Base-by-base conservation (phyloP, 805 yeast species). In the Spathaspora hagerdaliae region DNA sequence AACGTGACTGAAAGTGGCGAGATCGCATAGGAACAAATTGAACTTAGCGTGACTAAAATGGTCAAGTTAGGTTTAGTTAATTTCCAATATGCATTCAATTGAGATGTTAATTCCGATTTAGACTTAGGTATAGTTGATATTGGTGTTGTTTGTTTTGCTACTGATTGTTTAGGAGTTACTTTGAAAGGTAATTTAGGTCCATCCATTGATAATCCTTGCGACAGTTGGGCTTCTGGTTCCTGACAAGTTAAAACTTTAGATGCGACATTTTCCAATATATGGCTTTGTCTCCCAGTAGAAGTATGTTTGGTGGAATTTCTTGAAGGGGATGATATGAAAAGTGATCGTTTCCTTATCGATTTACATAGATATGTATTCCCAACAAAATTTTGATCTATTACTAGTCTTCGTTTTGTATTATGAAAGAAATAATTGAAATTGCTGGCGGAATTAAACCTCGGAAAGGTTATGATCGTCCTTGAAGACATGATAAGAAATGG, bases 41-140 rank as follows among this genome's bases (percentile, higher is more conserved):
- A 85, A 44, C 97, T 87, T 15, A 94, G 71, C 63, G 92, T 95
- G 11, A 94, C 96, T 35, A 94, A 68, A 6, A 90, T 79, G 0
- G 97, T 87, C 44, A 94, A 74, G 46, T 89, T 77, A 12, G 99
- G 99, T 64, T 94, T 94, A 4, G 96, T 80, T n/a, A 94, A 75
- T 49, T 87, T 87, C 8, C 89, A 44, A 58, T 88, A 90, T 0
- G 90, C 85, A 24, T 74, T 73, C 0, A 76, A 59, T n/a, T 73
- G 38, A 42, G 74, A 67, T 51, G 65, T 74, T 34, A 71, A 56
- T 13, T 52, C 55, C 5, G 49, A 41, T 49, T 42, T 52, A n/a
- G 51, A 33, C 36, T 44, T 49, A 6, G 46, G 46, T 19, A 32
- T 27, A 9, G 19, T 32, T 14, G 36, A 41, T 9, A 39, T 41